Evolutionary conservation across 306 rosid species (phyloP).

Genomic region (Trifolium subterraneum): DNA sequence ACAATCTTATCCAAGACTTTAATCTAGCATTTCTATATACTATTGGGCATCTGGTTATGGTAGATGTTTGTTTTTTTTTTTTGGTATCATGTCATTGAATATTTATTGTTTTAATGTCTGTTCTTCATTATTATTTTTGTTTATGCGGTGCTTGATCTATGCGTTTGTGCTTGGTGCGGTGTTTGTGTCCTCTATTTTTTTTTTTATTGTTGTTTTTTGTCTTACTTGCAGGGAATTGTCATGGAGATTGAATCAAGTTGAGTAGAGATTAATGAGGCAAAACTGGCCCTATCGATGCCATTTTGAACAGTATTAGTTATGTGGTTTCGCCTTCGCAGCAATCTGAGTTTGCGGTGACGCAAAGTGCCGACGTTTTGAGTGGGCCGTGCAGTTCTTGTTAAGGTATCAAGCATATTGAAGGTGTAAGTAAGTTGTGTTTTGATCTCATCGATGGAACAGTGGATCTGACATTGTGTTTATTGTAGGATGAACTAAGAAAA

Average conservation of each 20-base stretch:
- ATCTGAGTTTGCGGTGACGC: no score
- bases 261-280: no score
- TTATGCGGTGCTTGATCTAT: neutral
- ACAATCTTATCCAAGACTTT: neutral
- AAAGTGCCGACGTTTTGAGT: no score
- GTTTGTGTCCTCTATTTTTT: no score
- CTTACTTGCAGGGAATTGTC: no score
- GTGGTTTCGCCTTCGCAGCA: no score
- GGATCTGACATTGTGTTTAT: conserved; percentile 32
- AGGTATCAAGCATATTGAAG: conserved; percentile 45
- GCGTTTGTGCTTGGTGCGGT: neutral
- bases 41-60: neutral
- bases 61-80: neutral
- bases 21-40: conserved; percentile 1
- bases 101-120: neutral
- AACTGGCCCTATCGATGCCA: no score
- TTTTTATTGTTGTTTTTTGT: no score
- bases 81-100: neutral
- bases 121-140: neutral
- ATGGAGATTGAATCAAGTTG: no score
- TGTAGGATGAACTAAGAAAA: conserved; percentile 75
- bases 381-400: conserved; percentile 70
- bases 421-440: neutral
- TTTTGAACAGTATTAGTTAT: no score
- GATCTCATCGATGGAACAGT: conserved; percentile 21